Evolutionary conservation across 2,329 filamentous ascomycete genomes (phyloP).

Genomic region (Venturia asperata): DNA sequence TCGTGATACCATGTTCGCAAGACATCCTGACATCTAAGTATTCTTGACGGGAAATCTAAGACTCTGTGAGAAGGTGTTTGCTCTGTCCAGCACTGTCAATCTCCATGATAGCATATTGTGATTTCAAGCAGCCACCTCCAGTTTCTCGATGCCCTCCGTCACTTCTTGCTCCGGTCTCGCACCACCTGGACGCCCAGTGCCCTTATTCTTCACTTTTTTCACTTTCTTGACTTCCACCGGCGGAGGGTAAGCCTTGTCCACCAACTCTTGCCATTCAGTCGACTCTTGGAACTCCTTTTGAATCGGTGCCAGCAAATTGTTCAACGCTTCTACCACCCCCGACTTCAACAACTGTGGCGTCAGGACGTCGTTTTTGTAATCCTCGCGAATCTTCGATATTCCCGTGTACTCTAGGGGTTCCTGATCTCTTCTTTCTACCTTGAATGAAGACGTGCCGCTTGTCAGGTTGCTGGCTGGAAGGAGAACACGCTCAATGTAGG

Average conservation of each 20-base stretch:
- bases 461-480: slow-evolving; percentile 66
- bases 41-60: not conserved
- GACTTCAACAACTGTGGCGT: slow-evolving; percentile 83
- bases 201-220: slow-evolving; percentile 63
- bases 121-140: not conserved
- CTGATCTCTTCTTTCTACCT: slow-evolving; percentile 55
- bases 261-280: slow-evolving; percentile 72
- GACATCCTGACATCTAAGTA: not conserved
- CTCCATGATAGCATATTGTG: not conserved
- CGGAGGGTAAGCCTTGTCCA: slow-evolving; percentile 74
- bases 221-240: slow-evolving; percentile 56
- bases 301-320: slow-evolving; percentile 69
- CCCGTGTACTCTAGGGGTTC: slow-evolving; percentile 75
- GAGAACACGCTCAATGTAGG: slow-evolving; percentile 80
- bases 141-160: not conserved
- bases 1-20: not conserved
- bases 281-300: slow-evolving; percentile 63
- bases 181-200: slow-evolving; percentile 50
- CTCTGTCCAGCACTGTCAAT: not conserved
- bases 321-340: slow-evolving; percentile 68
- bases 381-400: slow-evolving; percentile 66
- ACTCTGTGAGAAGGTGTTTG: not conserved
- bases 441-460: slow-evolving; percentile 52
- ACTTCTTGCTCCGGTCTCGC: slow-evolving; percentile 12
- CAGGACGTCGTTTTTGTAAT: slow-evolving; percentile 69